These are phyloP conservation scores for Metschnikowia colocasiae DNA, from an alignment of 805 yeast species.

Conservation along the genomic window DNA sequence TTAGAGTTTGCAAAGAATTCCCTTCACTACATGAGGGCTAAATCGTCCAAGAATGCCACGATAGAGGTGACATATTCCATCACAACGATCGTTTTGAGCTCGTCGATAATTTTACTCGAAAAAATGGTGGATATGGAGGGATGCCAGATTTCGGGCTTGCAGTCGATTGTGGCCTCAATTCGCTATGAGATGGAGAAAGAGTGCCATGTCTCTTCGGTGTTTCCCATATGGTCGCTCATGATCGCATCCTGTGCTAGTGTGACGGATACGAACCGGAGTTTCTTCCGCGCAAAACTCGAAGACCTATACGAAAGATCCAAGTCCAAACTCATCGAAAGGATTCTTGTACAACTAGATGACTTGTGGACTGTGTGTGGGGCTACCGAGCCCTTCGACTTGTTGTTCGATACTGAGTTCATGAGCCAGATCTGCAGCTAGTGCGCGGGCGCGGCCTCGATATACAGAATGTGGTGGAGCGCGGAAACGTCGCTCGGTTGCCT, in stretches of 20 bases:
- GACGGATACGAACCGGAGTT: slow-evolving; percentile 3
- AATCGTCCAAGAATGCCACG: neutral
- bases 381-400: slow-evolving; percentile 15
- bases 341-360: slow-evolving; percentile 12
- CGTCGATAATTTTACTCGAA: slow-evolving; percentile 11
- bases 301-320: slow-evolving; percentile 6
- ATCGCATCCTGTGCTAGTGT: slow-evolving; percentile 16
- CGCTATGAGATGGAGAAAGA: slow-evolving; percentile 9
- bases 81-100: slow-evolving; percentile 12
- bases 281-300: slow-evolving; percentile 8
- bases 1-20: slow-evolving; percentile 8
- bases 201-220: slow-evolving; percentile 9
- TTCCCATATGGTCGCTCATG: slow-evolving; percentile 17
- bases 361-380: slow-evolving; percentile 15
- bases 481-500: neutral
- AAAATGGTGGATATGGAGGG: slow-evolving; percentile 9
- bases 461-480: neutral
- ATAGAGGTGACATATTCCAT: slow-evolving; percentile 10
- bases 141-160: slow-evolving; percentile 1
- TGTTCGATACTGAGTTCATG: slow-evolving; percentile 15
- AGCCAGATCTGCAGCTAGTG: slow-evolving; percentile 14
- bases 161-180: slow-evolving; percentile 6
- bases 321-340: slow-evolving; percentile 10
- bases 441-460: neutral
- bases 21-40: slow-evolving; percentile 3